phyloP scores from a whole-genome alignment of 768 basidiomycete species.

The Phylloporus arenicola region DNA sequence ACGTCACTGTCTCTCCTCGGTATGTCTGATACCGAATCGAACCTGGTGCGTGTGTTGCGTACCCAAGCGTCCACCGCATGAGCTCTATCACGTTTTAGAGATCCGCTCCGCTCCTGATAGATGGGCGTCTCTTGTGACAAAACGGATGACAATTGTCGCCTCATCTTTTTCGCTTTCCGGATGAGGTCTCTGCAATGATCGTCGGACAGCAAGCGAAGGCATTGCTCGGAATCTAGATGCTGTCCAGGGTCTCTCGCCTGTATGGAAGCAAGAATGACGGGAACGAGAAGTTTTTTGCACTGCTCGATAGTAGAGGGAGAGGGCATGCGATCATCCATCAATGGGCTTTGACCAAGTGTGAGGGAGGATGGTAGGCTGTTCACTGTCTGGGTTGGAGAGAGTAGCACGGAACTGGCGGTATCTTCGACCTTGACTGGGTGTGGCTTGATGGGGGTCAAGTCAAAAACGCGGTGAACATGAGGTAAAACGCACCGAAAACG shows the following conservation, averaged over 20 bases:
- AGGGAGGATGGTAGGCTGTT: background rate
- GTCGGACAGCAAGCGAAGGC: conserved; percentile 24
- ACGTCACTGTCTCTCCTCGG: conserved; percentile 24
- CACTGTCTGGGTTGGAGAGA: background rate
- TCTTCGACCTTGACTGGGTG: conserved; percentile 1
- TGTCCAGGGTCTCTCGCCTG: conserved; percentile 13
- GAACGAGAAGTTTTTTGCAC: conserved; percentile 23
- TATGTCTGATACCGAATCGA: conserved; percentile 13
- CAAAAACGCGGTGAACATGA: background rate
- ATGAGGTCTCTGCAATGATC: conserved; percentile 20
- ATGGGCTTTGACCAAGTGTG: conserved; percentile 3
- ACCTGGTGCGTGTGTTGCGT: conserved; percentile 15
- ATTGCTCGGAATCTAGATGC: conserved; percentile 16
- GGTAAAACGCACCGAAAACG: conserved; percentile 20
- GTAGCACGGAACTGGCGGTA: background rate
- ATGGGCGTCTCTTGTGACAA: conserved; percentile 2
- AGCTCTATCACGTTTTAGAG: conserved; percentile 8
- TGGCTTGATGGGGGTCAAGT: conserved; percentile 2
- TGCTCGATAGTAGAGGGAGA: conserved; percentile 19
- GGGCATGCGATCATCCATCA: conserved; percentile 7
- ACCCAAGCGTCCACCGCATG: conserved; percentile 12
- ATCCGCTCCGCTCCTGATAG: background rate
- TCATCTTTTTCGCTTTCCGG: conserved; percentile 23
- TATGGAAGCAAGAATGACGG: conserved; percentile 18
- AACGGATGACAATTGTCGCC: conserved; percentile 15